Evolutionary conservation across 305 asterid genomes (phyloP).

Genomic region (Fraxinus floribunda): DNA sequence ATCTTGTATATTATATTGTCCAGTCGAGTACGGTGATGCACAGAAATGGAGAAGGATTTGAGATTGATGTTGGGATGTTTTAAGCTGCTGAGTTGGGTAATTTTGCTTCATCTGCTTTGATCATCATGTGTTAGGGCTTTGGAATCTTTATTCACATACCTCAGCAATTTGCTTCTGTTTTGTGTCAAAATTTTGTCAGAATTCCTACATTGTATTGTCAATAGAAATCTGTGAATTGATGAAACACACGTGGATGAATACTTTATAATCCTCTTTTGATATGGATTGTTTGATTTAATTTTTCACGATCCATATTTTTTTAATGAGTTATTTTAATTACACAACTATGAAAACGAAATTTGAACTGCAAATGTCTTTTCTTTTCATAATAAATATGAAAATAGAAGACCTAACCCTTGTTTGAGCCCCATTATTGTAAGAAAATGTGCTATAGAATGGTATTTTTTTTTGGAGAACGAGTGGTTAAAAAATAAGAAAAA

Average conservation of each 20-base stretch:
- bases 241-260: neutral
- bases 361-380: neutral
- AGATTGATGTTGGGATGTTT: constrained; percentile 1
- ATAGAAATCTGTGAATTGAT: constrained; percentile 9
- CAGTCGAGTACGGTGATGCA: neutral
- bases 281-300: neutral
- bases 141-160: neutral
- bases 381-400: neutral
- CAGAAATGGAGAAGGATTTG: constrained; percentile 19
- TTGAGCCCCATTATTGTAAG: no score
- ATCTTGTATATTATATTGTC: neutral
- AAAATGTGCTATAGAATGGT: no score
- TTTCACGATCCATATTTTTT: neutral
- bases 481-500: no score
- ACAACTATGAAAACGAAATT: neutral
- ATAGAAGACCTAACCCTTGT: neutral
- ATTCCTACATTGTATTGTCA: neutral
- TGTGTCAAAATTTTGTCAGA: constrained; percentile 19
- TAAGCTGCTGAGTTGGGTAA: neutral
- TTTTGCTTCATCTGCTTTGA: constrained; percentile 9
- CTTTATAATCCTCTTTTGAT: neutral
- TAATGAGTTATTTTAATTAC: neutral
- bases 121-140: neutral
- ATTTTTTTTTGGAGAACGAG: no score
- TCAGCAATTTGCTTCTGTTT: constrained; percentile 24